Evolutionary conservation across 306 rosid genomes (phyloP), one percentile per base, ranked within the genome.

Genomic region (Acacia melanoxylon): DNA sequence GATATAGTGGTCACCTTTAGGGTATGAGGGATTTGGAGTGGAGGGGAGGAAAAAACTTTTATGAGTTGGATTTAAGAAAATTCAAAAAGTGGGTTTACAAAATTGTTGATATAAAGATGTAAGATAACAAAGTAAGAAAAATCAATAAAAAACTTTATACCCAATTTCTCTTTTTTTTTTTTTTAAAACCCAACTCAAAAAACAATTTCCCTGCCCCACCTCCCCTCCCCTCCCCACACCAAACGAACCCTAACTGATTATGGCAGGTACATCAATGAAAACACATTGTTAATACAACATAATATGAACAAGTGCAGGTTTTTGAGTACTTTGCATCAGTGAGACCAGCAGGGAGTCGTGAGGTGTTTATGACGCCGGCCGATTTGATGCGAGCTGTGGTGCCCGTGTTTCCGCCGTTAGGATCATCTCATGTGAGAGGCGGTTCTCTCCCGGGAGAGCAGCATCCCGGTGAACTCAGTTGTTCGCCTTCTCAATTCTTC

Each of bases 381-480:
- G 75, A 71, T 71, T 71, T 71, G 40, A 71, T 71, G 75, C 56
- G 75, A 44, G 75, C 75, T 0, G 56, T 71, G 2, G 75, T 71
- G 17, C 37, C 75, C 0, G 75, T 71, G 75, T 71, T 71, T 45
- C 56, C 75, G 0, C 58, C 75, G 1, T 71, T 58, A 0, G 75
- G 58, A 44, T 71, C 75, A 0, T 44, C 15, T 74, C 94, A 90
- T 15, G 84, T 94, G 24, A 86, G 98, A 83, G 98, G 86, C 16
- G 98, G 97, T 1, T 94, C 5, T 72, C 63, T 94, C 27, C 79
- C 84, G 84, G 97, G 98, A 69, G 97, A 94, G 72, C 79, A 86
- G 83, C 78, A 78, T 67, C 88, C 95, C 1, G 90, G 91, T 33
- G 76, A 89, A 70, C 51, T 86, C 51, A 83, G 73, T 3, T 92